A percentile compares a stretch with the other conserved stretches of the same genome.
Conservation (phyloP, 2,329 filamentous ascomycete species). For the Arthrobotrys iridis region DNA sequence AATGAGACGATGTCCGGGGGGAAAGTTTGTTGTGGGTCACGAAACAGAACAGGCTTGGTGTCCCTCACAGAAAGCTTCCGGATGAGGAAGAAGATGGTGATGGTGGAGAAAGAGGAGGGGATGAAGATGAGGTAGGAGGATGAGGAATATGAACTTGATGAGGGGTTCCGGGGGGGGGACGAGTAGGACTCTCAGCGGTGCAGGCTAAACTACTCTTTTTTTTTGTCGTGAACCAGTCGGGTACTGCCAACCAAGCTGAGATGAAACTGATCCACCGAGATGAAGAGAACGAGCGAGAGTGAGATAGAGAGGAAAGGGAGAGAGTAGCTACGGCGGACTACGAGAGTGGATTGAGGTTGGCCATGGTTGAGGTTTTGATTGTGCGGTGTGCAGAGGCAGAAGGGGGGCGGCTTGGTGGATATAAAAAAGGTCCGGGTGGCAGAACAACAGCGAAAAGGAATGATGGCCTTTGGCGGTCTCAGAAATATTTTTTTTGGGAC, state of each 20-base stretch:
- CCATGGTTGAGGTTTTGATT: slow-evolving; percentile 31
- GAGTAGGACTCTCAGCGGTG: slow-evolving; percentile 29
- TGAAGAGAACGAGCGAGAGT: slow-evolving; percentile 31
- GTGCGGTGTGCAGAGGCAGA: neutral
- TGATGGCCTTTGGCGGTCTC: slow-evolving; percentile 1
- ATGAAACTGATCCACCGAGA: slow-evolving; percentile 7
- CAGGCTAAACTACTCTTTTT: slow-evolving; percentile 48
- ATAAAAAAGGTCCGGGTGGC: slow-evolving; percentile 17
- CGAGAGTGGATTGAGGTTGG: slow-evolving; percentile 39
- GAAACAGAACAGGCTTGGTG: slow-evolving; percentile 19
- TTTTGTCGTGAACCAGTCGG: slow-evolving; percentile 23
- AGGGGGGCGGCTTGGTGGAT: slow-evolving; percentile 15
- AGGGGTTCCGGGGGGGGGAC: neutral
- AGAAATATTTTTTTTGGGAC: neutral
- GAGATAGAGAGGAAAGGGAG: slow-evolving; percentile 4
- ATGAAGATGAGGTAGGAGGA: neutral
- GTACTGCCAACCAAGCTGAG: slow-evolving; percentile 19
- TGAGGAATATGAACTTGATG: slow-evolving; percentile 23
- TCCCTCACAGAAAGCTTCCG: slow-evolving; percentile 8
- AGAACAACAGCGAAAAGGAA: neutral
- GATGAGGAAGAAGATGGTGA: neutral
- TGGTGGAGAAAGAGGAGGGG: neutral
- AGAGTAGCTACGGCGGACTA: no score
- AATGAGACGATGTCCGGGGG: slow-evolving; percentile 13
- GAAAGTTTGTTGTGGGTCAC: slow-evolving; percentile 36